Evolutionary conservation across 352 stramenopile genomes (phyloP), one percentile per base, ranked within the genome.

Genomic region (Phytopythium chamaehyphon): DNA sequence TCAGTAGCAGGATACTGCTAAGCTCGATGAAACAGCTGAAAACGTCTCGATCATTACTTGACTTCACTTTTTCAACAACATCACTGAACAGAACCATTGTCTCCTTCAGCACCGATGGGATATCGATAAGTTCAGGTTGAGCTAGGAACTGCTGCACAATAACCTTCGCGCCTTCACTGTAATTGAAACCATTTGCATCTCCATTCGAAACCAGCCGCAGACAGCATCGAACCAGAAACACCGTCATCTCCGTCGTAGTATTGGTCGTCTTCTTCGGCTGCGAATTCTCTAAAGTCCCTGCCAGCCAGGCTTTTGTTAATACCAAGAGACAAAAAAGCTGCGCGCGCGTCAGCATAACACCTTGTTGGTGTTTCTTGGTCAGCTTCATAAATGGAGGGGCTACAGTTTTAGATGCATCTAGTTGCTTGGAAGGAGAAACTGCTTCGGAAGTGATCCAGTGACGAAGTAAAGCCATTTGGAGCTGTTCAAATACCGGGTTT

Each of bases 251-350:
- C 15, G 42, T 35, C 23, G 47, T 40, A 15, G 36, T 15, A 8
- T n/a, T 23, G 15, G 43, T 28, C 6, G 31, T 23, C 23, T 23
- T 23, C 15, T 37, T 48, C 4, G 15, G 14, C 21, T 48, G 43
- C 1, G 9, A 33, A 9, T 9, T 33, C 9, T 33, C 28, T 9
- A 33, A 33, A 14, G 21, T 48, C 16, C 12, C 35, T n/a, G 33
- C 23, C 2, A n/a, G 22, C 43, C 43, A 48, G 24, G 21, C 36
- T 9, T 61, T 68, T 48, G 66, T 58, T 37, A 76, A 19, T n/a
- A 81, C 39, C 22, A 85, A 51, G 6, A 81, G 26, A 15, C 60
- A 63, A 4, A 69, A 38, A 14, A 81, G 40, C 19, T 85, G 74
- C 1, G 40, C 39, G n/a, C 3, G 1, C 4, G 69, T 60, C 22